Percentiles rank a stretch among this genome's conserved stretches.
These are phyloP conservation scores for Sclerotinia trifoliorum DNA, from an alignment of 2,329 filamentous ascomycete species.

Conservation along the genomic window DNA sequence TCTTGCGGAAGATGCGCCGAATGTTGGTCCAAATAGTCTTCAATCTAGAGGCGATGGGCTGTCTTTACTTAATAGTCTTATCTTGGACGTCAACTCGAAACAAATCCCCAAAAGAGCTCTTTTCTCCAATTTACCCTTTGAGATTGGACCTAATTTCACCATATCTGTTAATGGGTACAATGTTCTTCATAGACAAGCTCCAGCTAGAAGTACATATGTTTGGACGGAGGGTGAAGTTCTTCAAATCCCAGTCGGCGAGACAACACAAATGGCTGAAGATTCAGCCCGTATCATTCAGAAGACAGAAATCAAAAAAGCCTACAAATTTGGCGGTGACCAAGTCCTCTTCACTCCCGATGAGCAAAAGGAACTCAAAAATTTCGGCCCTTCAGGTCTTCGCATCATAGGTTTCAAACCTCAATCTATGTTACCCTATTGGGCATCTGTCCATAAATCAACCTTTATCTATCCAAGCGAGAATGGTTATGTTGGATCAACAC, in stretches of 20 bases:
- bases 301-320: conserved; percentile 81
- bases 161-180: conserved; percentile 96
- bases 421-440: conserved; percentile 74
- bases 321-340: conserved; percentile 91
- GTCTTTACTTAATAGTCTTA: conserved; percentile 72
- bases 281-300: conserved; percentile 76
- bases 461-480: conserved; percentile 96
- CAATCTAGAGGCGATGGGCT: conserved; percentile 73
- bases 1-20: conserved; percentile 65
- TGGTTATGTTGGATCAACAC: conserved; percentile 83
- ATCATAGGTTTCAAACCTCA: conserved; percentile 93
- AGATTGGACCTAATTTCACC: conserved; percentile 77
- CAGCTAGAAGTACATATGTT: conserved; percentile 80
- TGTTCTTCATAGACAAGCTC: conserved; percentile 77
- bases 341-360: conserved; percentile 85
- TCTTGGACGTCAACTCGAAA: conserved; percentile 88
- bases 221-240: conserved; percentile 84
- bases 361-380: conserved; percentile 71
- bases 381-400: conserved; percentile 78
- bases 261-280: conserved; percentile 73
- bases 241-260: conserved; percentile 74
- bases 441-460: conserved; percentile 77
- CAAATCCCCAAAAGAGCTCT: conserved; percentile 80
- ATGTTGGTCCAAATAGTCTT: conserved; percentile 53
- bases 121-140: conserved; percentile 83